These are phyloP conservation scores for Mortierella claussenii DNA, from an alignment of 192 early-diverging fungal species.

Conservation along the genomic window DNA sequence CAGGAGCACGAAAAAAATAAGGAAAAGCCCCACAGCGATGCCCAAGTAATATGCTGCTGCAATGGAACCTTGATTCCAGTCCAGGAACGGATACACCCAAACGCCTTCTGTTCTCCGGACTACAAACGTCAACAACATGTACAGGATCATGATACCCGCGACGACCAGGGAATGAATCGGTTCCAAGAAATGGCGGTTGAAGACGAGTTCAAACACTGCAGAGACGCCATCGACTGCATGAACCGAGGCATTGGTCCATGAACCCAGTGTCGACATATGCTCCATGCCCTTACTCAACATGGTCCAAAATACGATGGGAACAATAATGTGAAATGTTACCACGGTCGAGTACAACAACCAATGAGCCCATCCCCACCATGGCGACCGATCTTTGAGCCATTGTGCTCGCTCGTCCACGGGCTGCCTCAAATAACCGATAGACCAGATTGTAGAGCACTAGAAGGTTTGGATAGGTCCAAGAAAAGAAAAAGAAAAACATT, in stretches of 20 bases:
- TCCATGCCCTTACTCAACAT: conserved; percentile 9
- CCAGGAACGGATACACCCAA: conserved; percentile 51
- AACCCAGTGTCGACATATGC: background rate
- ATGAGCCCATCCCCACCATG: conserved; percentile 38
- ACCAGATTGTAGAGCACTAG: conserved; percentile 32
- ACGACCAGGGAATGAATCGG: conserved; percentile 31
- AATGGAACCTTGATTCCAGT: conserved; percentile 42
- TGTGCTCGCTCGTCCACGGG: background rate
- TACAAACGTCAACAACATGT: conserved; percentile 50
- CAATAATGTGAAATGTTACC: conserved; percentile 37
- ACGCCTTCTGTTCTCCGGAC: conserved; percentile 22
- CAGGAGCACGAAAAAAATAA: conserved; percentile 29
- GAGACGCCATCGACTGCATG: conserved; percentile 46
- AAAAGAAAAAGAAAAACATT: no score
- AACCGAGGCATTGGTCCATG: conserved; percentile 27
- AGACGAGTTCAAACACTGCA: conserved; percentile 36
- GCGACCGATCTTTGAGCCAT: conserved; percentile 22
- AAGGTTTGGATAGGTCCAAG: background rate
- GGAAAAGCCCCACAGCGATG: conserved; percentile 15
- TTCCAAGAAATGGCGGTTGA: conserved; percentile 46
- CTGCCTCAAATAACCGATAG: conserved; percentile 34
- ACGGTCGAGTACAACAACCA: conserved; percentile 48
- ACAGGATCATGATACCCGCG: conserved; percentile 30
- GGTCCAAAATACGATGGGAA: conserved; percentile 55
- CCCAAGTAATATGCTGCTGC: conserved; percentile 26